Percentiles rank a stretch among this genome's conserved stretches.
Conservation (phyloP, 352 stramenopile genomes). For the Phytophthora syringae region DNA sequence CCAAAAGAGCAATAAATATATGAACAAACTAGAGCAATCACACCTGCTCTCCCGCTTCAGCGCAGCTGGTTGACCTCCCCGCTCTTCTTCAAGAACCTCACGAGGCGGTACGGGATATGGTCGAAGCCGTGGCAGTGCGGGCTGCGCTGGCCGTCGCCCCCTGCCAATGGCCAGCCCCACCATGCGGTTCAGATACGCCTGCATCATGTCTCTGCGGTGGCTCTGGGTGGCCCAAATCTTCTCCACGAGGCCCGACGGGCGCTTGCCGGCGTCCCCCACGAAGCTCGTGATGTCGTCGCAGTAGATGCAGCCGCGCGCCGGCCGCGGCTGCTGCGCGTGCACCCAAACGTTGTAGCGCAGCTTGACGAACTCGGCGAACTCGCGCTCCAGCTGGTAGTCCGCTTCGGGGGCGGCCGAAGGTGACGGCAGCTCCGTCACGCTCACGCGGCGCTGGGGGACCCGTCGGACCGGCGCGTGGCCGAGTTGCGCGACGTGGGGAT, state of each 20-base stretch:
- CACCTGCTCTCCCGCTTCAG: slow-evolving; percentile 6
- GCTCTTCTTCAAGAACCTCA: slow-evolving; percentile 43
- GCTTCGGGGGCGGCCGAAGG: slow-evolving; percentile 25
- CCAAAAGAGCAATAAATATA: slow-evolving; percentile 51
- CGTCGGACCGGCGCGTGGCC: slow-evolving; percentile 31
- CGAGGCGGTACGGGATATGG: slow-evolving; percentile 46
- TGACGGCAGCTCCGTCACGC: slow-evolving; percentile 16
- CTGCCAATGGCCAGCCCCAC: slow-evolving; percentile 39
- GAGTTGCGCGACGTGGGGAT: slow-evolving; percentile 50
- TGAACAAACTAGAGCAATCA: slow-evolving; percentile 4
- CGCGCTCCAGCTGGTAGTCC: slow-evolving; percentile 49
- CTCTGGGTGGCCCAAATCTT: slow-evolving; percentile 37
- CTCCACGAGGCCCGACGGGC: slow-evolving; percentile 35
- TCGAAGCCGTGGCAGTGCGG: slow-evolving; percentile 46
- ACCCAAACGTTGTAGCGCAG: slow-evolving; percentile 51
- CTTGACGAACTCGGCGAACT: slow-evolving; percentile 47
- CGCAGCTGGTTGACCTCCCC: slow-evolving; percentile 32
- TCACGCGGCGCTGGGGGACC: slow-evolving; percentile 6
- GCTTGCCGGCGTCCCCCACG: slow-evolving; percentile 38
- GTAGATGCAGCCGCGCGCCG: slow-evolving; percentile 39
- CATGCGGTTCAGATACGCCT: slow-evolving; percentile 44
- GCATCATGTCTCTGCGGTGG: slow-evolving; percentile 40
- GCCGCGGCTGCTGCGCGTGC: slow-evolving; percentile 44
- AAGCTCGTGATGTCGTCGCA: slow-evolving; percentile 45
- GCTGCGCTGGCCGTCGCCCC: slow-evolving; percentile 39